Conservation (phyloP, 306 rosid species). For the Rosa lucieae region DNA sequence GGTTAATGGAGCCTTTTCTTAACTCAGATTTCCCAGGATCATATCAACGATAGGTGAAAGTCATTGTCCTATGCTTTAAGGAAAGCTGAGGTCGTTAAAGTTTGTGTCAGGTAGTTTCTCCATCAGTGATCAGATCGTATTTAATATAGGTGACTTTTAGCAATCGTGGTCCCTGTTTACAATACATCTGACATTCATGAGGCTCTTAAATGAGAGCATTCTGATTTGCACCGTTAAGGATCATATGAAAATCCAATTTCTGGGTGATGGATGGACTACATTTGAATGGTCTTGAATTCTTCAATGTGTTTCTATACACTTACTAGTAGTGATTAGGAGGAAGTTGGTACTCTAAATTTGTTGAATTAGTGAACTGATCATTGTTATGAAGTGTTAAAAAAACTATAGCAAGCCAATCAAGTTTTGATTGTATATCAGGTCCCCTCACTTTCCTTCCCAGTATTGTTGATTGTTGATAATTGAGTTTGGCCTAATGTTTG, state of each 20-base stretch:
- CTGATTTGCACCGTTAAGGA: conserved; percentile 4
- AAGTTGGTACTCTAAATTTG: neutral
- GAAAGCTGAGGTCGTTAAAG: neutral
- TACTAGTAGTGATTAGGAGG: neutral
- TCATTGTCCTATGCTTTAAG: neutral
- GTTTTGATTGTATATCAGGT: neutral
- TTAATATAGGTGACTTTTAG: neutral
- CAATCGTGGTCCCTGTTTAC: conserved; percentile 10
- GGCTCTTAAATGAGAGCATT: conserved; percentile 11
- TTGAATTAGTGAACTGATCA: neutral
- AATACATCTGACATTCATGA: conserved; percentile 7
- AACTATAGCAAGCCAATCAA: neutral
- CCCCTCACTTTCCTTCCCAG: neutral
- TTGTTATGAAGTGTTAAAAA: neutral
- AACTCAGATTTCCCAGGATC: neutral
- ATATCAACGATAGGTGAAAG: conserved; percentile 8
- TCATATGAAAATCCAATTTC: conserved; percentile 5
- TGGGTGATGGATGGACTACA: conserved; percentile 41
- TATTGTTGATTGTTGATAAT: neutral
- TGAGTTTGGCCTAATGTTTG: neutral
- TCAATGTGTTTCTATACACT: neutral
- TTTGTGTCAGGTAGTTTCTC: neutral
- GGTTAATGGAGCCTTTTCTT: neutral
- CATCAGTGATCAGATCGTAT: neutral
- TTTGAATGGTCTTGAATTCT: conserved; percentile 17